Percentiles rank a stretch among this genome's conserved stretches.
Conservation (phyloP, 202 grass and related monocot genomes). For the Carex arenaria region DNA sequence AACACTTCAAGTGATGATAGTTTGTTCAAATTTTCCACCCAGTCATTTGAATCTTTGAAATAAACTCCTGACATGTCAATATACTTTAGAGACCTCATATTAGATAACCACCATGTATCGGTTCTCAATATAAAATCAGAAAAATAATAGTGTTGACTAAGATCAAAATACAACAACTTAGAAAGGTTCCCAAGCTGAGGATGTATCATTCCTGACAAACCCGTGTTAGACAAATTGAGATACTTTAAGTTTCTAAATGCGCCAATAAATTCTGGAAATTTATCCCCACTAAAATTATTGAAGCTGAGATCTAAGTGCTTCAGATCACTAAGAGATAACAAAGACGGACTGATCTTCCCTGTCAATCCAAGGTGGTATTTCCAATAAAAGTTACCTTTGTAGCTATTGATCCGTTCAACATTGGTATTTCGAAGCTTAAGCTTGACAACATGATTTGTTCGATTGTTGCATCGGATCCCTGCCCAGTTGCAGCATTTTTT, state of each 20-base stretch:
- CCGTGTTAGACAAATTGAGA: background rate
- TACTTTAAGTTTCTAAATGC: no score
- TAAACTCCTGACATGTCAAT: background rate
- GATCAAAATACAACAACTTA: background rate
- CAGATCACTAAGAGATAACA: no score
- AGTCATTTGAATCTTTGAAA: background rate
- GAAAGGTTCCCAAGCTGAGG: background rate
- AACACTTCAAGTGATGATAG: no score
- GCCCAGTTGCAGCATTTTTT: constrained; percentile 18
- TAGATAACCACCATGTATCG: background rate
- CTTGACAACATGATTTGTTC: background rate
- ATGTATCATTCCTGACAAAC: background rate
- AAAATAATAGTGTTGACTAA: background rate
- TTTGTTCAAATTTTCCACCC: no score
- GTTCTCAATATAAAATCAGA: background rate
- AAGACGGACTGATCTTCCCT: no score
- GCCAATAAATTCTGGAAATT: no score
- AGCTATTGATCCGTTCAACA: background rate
- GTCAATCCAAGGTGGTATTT: no score
- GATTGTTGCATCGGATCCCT: background rate
- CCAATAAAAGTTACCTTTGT: no score
- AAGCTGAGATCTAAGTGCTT: no score
- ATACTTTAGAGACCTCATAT: background rate
- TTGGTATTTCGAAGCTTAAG: background rate
- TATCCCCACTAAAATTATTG: no score